phyloP scores from a whole-genome alignment of 179 eudicot species.

The Pouteria campechiana region DNA sequence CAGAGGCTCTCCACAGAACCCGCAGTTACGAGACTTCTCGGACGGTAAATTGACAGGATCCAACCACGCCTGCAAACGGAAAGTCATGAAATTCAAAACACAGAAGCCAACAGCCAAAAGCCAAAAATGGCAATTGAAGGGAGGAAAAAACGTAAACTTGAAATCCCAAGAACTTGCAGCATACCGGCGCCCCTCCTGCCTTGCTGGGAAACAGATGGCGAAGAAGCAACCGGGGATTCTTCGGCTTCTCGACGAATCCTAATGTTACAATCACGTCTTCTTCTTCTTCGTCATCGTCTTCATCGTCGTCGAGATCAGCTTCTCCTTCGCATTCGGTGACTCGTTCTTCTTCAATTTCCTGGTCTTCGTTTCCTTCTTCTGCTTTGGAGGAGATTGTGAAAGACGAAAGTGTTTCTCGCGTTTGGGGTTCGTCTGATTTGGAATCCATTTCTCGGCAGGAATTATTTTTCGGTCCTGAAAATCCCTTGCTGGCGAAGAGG shows the following conservation, averaged over 20 bases:
- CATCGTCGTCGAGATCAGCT: constrained; percentile 26
- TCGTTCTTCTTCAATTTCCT: constrained; percentile 6
- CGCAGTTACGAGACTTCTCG: constrained; percentile 50
- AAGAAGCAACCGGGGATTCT: constrained; percentile 29
- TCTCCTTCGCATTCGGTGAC: background rate
- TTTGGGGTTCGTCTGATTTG: no score
- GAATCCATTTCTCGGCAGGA: no score
- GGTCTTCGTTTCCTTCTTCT: constrained; percentile 41
- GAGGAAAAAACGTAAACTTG: no score
- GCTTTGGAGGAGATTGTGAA: no score
- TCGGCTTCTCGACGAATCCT: constrained; percentile 60
- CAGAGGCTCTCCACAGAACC: constrained; percentile 66
- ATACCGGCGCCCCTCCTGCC: constrained; percentile 85
- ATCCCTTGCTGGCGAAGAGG: no score
- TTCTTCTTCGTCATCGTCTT: constrained; percentile 49
- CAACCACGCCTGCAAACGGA: constrained; percentile 65
- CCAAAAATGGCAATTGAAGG: no score
- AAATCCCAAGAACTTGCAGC: constrained; percentile 6
- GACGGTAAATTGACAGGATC: constrained; percentile 69
- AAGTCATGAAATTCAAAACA: no score
- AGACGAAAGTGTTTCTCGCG: no score
- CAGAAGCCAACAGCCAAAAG: no score
- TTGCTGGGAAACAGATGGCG: constrained; percentile 80
- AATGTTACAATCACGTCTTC: constrained; percentile 26
- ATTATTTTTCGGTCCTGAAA: no score